Evolutionary conservation across 2,329 filamentous ascomycete species (phyloP), one percentile per base, ranked within the genome.

Genomic region (Zymoseptoria crescenta): DNA sequence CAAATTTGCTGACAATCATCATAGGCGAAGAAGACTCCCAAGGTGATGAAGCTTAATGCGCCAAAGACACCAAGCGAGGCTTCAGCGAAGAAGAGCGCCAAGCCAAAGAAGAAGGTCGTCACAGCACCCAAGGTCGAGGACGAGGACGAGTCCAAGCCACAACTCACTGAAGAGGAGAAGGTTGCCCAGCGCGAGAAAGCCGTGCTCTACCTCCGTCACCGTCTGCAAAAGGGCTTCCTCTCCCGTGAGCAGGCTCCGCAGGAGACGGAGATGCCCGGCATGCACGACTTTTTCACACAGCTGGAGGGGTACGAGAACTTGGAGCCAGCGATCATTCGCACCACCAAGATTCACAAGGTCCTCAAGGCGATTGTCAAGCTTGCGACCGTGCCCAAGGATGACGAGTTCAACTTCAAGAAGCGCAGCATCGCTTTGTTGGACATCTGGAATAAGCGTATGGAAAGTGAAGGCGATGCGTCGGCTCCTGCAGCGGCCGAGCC

Each of bases 331-430:
- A 94, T 96, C 68, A 96, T 97, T 69, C 86, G 89, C 64, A 80
- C 79, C 13, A 99, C 94, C 62, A 99, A 97, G 81, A 96, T 99
- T 75, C 93, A 97, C 84, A 99, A 99, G 79, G 93, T 99, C 9
- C 82, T 99, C 59, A 96, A 95, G 78, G 91, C 88, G 4, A 94
- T 99, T 65, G 79, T 96, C 69, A 96, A 96, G 79, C 80, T 99
- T 8, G 83, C 87, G 50, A 81, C 81, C 3, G 96, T 99, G 66
- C 92, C 92, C 4, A 87, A 87, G 62, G 94, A 99, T 65, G 89
- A 92, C 41, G 89, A 96, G 65, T 95, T 87, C 74, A 79, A 88
- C 57, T 96, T 99, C 83, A 95, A 94, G 78, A 80, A 86, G 64
- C 87, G 94, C 55, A 92, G 91, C 41, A 82, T 88, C 64, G 80